Percentiles rank a stretch among this genome's conserved stretches.
These are phyloP conservation scores for Neurospora cerealis DNA, from an alignment of 495 filamentous ascomycete genomes.

Conservation along the genomic window DNA sequence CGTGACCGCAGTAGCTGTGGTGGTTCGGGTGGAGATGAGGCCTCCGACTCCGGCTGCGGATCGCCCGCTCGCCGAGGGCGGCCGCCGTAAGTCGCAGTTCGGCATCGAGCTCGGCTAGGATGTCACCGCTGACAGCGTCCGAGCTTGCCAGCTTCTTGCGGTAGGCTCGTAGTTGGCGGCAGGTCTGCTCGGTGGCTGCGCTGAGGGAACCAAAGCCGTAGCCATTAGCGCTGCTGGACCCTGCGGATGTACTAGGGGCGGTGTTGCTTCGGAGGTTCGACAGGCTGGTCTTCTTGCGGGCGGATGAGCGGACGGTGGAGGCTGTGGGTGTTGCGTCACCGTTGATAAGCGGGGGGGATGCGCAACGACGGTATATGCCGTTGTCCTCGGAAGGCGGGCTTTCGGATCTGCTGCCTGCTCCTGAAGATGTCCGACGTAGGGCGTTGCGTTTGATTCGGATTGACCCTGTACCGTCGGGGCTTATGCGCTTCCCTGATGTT, in stretches of 20 bases:
- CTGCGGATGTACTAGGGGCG: not conserved
- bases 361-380: slow-evolving; percentile 51
- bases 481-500: not conserved
- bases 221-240: slow-evolving; percentile 2
- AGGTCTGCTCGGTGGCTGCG: slow-evolving; percentile 70
- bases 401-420: slow-evolving; percentile 22
- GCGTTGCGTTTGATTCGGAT: slow-evolving; percentile 26
- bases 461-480: not conserved
- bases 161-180: slow-evolving; percentile 68
- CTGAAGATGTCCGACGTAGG: slow-evolving; percentile 28
- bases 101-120: slow-evolving; percentile 63
- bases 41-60: slow-evolving; percentile 25
- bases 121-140: slow-evolving; percentile 51
- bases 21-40: not conserved
- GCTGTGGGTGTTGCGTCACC: slow-evolving; percentile 21
- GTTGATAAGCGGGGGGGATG: slow-evolving; percentile 39
- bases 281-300: slow-evolving; percentile 22
- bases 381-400: slow-evolving; percentile 39
- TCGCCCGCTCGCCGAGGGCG: slow-evolving; percentile 52
- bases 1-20: not conserved
- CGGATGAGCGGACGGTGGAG: not conserved
- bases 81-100: slow-evolving; percentile 69
- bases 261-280: slow-evolving; percentile 2
- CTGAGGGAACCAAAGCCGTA: slow-evolving; percentile 55
- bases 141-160: slow-evolving; percentile 67